Evolutionary conservation across 148 eudicot species (phyloP), one percentile per base, ranked within the genome.

Genomic region (Euryodendron excelsum): DNA sequence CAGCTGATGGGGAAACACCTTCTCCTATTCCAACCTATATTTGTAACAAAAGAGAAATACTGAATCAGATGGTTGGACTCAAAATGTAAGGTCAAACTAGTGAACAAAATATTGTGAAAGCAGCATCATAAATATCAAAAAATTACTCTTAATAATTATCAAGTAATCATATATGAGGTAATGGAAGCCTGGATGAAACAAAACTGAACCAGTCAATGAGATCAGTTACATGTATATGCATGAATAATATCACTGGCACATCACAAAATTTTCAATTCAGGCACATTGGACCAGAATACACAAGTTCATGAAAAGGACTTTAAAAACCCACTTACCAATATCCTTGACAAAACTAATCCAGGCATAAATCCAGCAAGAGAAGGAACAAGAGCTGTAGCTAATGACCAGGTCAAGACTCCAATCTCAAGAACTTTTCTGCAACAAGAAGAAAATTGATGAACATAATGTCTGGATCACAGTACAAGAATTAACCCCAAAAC

Each of bases 1-100:
- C 99, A 82, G 99, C 98, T 31, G 99, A 89, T 79, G 99, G 99
- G n/a, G 99, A 96, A 80, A 96, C 99, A 44, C 99, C 99, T 92
- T 96, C 99, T 50, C 99, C 99, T 31, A 96, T 96, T 65, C 99
- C 99, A 85, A 96, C 99, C 99, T 96, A 84, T 58, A 85, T 31
- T 78, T 37, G 59, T 37, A 80, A 78, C 74, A 82, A 34, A 59
- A 63, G 47, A 76, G 14, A 55, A 18, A 76, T 55, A 67, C 28
- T 11, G 25, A 69, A 77, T 83, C 37, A 80, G 83, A 53, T 79
- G 73, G 36, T 74, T 23, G 31, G 50, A 18, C 50, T n/a, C 12
- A 5, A 30, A 67, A 25, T 10, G 27, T 17, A 27, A 27, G 39
- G 37, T 18, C 48, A 23, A 48, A 70, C 39, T 45, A 5, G 2